Conservation (phyloP, 768 basidiomycete genomes). For the Multifurca ochricompacta region DNA sequence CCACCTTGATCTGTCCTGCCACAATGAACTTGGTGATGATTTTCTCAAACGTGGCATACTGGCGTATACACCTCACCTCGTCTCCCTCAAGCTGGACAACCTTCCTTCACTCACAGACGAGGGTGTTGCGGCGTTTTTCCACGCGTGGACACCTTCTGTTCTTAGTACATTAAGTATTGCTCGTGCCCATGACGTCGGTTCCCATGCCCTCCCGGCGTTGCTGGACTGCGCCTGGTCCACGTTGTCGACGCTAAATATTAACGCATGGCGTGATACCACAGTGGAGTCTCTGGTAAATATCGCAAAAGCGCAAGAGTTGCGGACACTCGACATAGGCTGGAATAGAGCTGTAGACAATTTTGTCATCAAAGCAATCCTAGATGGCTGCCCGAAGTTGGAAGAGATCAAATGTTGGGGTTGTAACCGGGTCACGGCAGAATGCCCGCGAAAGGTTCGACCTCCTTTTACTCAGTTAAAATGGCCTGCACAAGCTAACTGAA, state of each 20-base stretch:
- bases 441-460: constrained; percentile 41
- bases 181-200: constrained; percentile 13
- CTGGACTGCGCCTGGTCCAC: constrained; percentile 55
- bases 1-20: constrained; percentile 64
- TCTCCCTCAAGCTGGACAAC: constrained; percentile 46
- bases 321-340: constrained; percentile 73
- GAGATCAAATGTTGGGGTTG: constrained; percentile 51
- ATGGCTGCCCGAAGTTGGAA: constrained; percentile 34
- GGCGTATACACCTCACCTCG: constrained; percentile 39
- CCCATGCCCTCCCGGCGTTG: constrained; percentile 36
- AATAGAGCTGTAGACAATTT: constrained; percentile 81
- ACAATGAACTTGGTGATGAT: constrained; percentile 50
- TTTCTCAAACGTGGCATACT: constrained; percentile 57
- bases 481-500: neutral
- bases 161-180: constrained; percentile 31
- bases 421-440: constrained; percentile 38
- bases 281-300: constrained; percentile 39
- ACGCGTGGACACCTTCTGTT: constrained; percentile 33
- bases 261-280: constrained; percentile 63
- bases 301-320: constrained; percentile 35
- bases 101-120: constrained; percentile 59
- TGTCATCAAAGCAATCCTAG: constrained; percentile 60
- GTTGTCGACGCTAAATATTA: constrained; percentile 60
- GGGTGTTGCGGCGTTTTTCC: constrained; percentile 65
- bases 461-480: neutral